Base-by-base conservation (phyloP, 202 grass and related monocot genomes). In the Sporobolus alterniflorus region DNA sequence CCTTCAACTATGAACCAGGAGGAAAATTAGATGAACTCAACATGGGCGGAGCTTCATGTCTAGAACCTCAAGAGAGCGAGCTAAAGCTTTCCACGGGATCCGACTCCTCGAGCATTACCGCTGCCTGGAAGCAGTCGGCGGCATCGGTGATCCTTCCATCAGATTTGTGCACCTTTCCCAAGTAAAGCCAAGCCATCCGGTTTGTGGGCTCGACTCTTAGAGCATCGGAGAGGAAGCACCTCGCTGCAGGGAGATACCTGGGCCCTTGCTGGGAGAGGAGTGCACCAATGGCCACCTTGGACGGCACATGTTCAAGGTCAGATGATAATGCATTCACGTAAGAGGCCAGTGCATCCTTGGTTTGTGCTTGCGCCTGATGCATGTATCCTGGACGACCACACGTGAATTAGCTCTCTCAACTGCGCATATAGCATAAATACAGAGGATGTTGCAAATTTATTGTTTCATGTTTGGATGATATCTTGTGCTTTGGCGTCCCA, bases 81-180 rank as follows among this genome's bases (percentile, higher is more conserved):
- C 71, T 92, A 67, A 92, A 99, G 52, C 85, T 91, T 74, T 99
- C 96, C 17, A 99, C 76, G 67, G 93, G 93, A 88, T 99, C 88
- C 1, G 93, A 94, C 54, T 99, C 96, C 81, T 96, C 96, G 0
- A 99, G 88, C 91, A 99, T 86, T n/a, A 85, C 87, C 1, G 96
- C 87, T 0, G 93, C 96, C 57, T 94, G 93, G 78, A 99, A 99
- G 74, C 96, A 96, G 29, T 99, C 93, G 0, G 93, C 93, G 9
- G 96, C 96, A 14, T 96, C 91, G 10, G 65, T 7, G 0, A 87
- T 62, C 71, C 88, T 94, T 21, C 91, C 91, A 44, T 99, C 91
- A 17, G 85, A 88, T 57, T 25, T 83, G 69, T 99, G 96, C 42
- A 96, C 88, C 84, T 86, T 87, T 25, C 96, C 96, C 46, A 99